Percentiles rank a stretch among this genome's conserved stretches.
phyloP scores from a whole-genome alignment of 164 flowering plant species.

The Aristolochia contorta region DNA sequence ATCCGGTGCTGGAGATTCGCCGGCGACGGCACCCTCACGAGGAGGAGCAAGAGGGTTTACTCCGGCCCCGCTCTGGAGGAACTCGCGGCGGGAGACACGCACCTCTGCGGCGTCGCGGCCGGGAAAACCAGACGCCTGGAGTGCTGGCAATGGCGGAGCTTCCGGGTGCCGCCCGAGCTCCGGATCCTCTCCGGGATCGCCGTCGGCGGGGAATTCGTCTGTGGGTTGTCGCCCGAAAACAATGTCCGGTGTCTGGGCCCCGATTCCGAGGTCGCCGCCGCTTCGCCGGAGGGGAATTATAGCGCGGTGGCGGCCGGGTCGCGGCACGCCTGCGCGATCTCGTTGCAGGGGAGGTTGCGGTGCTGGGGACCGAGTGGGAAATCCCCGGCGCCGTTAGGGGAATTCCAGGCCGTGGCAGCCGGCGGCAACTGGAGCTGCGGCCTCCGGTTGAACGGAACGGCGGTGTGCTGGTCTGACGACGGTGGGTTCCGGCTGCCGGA shows the following conservation, averaged over 20 bases:
- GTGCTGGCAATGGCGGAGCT: conserved; percentile 54
- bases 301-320: conserved; percentile 44
- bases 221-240: conserved; percentile 40
- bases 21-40: conserved; percentile 3
- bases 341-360: conserved; percentile 18
- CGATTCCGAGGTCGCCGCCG: not conserved
- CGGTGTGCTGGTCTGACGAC: conserved; percentile 61
- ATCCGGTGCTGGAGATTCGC: conserved; percentile 61
- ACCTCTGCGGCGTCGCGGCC: conserved; percentile 37
- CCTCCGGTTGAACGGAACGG: conserved; percentile 26
- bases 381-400: conserved; percentile 19
- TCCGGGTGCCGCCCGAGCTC: not conserved
- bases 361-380: conserved; percentile 58
- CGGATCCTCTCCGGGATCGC: conserved; percentile 28
- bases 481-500: conserved; percentile 39
- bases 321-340: conserved; percentile 54
- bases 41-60: conserved; percentile 32
- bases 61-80: conserved; percentile 27
- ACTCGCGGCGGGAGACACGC: conserved; percentile 42
- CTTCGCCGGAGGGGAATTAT: conserved; percentile 24
- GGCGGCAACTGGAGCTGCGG: conserved; percentile 62
- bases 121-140: conserved; percentile 18
- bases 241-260: conserved; percentile 29
- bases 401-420: conserved; percentile 44
- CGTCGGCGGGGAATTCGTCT: conserved; percentile 53